Percentiles rank a stretch among this genome's conserved stretches.
phyloP scores from a whole-genome alignment of 2,329 filamentous ascomycete species.

The Claviceps cyperi region DNA sequence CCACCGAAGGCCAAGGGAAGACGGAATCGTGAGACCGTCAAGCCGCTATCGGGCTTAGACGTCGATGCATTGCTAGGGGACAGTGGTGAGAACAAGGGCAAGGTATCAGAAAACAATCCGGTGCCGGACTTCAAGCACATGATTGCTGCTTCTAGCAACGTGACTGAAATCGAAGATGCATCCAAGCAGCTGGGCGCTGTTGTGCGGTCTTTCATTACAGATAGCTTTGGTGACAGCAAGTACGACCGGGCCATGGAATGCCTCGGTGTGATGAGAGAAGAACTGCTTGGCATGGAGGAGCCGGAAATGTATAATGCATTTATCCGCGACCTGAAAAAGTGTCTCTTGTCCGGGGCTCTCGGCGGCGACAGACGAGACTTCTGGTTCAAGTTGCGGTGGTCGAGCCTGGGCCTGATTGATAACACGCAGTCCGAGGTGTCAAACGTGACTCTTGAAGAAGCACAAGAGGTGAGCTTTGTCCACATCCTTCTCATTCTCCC shows the following conservation, averaged over 20 bases:
- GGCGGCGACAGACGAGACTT: constrained; percentile 68
- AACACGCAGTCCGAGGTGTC: constrained; percentile 46
- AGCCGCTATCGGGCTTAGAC: constrained; percentile 82
- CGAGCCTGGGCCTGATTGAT: constrained; percentile 60
- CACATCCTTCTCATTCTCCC: neutral
- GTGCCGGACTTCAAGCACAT: constrained; percentile 84
- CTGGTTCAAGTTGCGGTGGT: constrained; percentile 60
- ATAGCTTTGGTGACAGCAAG: constrained; percentile 60
- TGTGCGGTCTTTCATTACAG: constrained; percentile 51
- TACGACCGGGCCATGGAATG: constrained; percentile 66
- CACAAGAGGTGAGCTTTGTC: constrained; percentile 36
- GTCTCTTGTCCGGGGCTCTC: constrained; percentile 53
- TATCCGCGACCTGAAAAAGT: constrained; percentile 54
- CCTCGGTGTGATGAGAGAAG: constrained; percentile 62
- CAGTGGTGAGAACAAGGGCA: constrained; percentile 20
- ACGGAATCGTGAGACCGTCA: constrained; percentile 53
- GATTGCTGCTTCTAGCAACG: constrained; percentile 44
- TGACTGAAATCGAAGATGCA: constrained; percentile 49
- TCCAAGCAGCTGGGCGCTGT: constrained; percentile 62
- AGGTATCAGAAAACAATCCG: constrained; percentile 53
- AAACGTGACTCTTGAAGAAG: constrained; percentile 54
- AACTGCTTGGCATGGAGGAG: constrained; percentile 61
- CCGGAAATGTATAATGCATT: constrained; percentile 65
- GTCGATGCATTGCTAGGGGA: constrained; percentile 65
- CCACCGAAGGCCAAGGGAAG: constrained; percentile 66